Base-by-base conservation (phyloP, 495 filamentous ascomycete genomes). In the Beverwykella pulmonaria region DNA sequence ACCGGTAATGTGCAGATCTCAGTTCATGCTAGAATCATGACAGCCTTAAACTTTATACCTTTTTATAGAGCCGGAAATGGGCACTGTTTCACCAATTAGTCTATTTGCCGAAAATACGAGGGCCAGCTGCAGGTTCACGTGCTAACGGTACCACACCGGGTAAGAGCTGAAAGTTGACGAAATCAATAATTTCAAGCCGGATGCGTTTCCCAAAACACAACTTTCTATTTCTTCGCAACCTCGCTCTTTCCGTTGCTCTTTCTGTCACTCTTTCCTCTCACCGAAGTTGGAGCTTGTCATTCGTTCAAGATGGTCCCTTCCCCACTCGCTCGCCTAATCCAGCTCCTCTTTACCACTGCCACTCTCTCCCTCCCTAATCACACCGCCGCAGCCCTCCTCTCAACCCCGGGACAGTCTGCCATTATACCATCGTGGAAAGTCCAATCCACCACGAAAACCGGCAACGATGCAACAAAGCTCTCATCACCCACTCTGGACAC, bases 381-480 rank as follows among this genome's bases (percentile, higher is more conserved):
- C 52, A 30, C 52, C 12, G n/a, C 52, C 7, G 19, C 44, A 36
- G 20, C 59, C 17, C 54, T 65, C 56, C 8, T 48, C 15, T 54
- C 48, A 7, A 12, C 4, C 1, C 17, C 29, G 15, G 63, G 56
- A 19, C 7, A 48, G 7, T 65, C 62, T 3, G 75, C 77, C 0
- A 67, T 76, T 15, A 80, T 89, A 27, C 81, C 83, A 20, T 75
- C 76, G 53, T 88, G 87, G 87, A 75, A 83, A 58, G 69, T 89
- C 22, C 80, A 84, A 63, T 86, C 84, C 0, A 70, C 79, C 3
- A 76, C 79, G 1, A 67, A 68, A 50, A 73, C 73, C 0, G 68
- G 74, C 1, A 73, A 67, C 17, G 73, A 83, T 54, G 68, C 83
- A 14, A 47, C 69, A 0, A 56, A 49, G 0, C 73, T 87, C 20